Percentiles rank a stretch among this genome's conserved stretches.
These are phyloP conservation scores for Yamadazyma epiphylla DNA, from an alignment of 1,139 yeast species.

Conservation along the genomic window DNA sequence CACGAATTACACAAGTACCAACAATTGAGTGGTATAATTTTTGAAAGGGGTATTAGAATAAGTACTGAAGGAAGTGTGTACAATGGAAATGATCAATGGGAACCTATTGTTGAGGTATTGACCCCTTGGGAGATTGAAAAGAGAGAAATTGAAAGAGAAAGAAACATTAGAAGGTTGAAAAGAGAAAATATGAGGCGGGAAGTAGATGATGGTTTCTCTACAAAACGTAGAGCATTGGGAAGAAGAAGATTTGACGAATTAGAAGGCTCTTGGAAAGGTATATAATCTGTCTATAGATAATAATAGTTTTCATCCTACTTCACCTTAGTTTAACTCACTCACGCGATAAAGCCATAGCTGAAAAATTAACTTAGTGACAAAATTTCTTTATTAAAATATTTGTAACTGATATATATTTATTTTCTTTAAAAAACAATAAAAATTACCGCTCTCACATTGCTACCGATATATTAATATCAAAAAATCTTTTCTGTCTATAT, in stretches of 20 bases:
- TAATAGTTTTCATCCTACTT: too few relatives aligned
- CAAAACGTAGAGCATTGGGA: slow-evolving; percentile 44
- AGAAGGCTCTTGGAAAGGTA: slow-evolving; percentile 32
- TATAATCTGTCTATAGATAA: slow-evolving; percentile 1
- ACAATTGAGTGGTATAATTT: slow-evolving; percentile 40
- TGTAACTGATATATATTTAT: too few relatives aligned
- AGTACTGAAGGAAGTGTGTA: slow-evolving; percentile 43
- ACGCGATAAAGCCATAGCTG: too few relatives aligned
- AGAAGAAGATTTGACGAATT: slow-evolving; percentile 58
- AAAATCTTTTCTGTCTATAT: too few relatives aligned
- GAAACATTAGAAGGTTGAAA: slow-evolving; percentile 86
- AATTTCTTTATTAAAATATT: too few relatives aligned
- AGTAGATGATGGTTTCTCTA: slow-evolving; percentile 32
- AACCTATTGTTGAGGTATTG: slow-evolving; percentile 80
- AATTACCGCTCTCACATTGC: too few relatives aligned
- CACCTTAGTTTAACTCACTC: too few relatives aligned
- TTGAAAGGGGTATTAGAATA: slow-evolving; percentile 43
- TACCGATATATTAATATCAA: too few relatives aligned
- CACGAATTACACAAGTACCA: slow-evolving; percentile 44
- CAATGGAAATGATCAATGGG: slow-evolving; percentile 69
- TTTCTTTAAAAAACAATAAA: too few relatives aligned
- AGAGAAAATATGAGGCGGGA: slow-evolving; percentile 79
- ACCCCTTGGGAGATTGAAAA: slow-evolving; percentile 93
- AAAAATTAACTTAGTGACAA: too few relatives aligned
- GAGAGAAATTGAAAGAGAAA: slow-evolving; percentile 91